phyloP scores from a whole-genome alignment of 352 stramenopile species.

The Pythium chondricola region DNA sequence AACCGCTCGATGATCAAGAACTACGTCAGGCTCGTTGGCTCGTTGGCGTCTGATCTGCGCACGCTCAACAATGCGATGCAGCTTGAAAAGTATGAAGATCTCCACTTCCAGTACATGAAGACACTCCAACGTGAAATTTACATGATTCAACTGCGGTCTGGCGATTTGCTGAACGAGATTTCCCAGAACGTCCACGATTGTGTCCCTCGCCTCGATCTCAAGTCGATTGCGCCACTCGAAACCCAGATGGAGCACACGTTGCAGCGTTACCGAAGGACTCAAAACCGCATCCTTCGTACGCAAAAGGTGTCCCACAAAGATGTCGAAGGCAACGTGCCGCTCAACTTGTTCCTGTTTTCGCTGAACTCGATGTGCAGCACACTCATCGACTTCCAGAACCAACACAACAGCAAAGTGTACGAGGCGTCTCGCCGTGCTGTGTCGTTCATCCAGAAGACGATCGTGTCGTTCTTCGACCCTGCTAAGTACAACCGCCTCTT shows the following conservation, averaged over 20 bases:
- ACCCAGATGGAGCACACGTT: conserved; percentile 66
- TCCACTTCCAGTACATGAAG: conserved; percentile 78
- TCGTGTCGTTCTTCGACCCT: conserved; percentile 40
- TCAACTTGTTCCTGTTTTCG: conserved; percentile 81
- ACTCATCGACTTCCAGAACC: conserved; percentile 60
- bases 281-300: conserved; percentile 45
- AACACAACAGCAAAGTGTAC: conserved; percentile 59
- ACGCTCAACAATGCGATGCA: conserved; percentile 78
- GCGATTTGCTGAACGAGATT: conserved; percentile 67
- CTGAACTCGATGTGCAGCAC: conserved; percentile 81
- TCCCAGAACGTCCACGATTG: conserved; percentile 49
- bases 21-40: conserved; percentile 58
- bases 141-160: conserved; percentile 60
- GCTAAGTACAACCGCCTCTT: conserved; percentile 39
- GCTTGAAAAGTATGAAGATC: conserved; percentile 61
- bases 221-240: conserved; percentile 38
- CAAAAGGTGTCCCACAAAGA: conserved; percentile 56
- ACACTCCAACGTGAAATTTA: conserved; percentile 77
- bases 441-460: conserved; percentile 42
- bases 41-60: conserved; percentile 53
- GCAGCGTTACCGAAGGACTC: conserved; percentile 46
- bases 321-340: conserved; percentile 72
- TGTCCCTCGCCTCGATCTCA: conserved; percentile 40
- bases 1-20: conserved; percentile 64
- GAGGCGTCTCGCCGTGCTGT: conserved; percentile 30